Conservation (phyloP, 1,284 basidiomycete genomes). For the Trichosporon inkin region DNA sequence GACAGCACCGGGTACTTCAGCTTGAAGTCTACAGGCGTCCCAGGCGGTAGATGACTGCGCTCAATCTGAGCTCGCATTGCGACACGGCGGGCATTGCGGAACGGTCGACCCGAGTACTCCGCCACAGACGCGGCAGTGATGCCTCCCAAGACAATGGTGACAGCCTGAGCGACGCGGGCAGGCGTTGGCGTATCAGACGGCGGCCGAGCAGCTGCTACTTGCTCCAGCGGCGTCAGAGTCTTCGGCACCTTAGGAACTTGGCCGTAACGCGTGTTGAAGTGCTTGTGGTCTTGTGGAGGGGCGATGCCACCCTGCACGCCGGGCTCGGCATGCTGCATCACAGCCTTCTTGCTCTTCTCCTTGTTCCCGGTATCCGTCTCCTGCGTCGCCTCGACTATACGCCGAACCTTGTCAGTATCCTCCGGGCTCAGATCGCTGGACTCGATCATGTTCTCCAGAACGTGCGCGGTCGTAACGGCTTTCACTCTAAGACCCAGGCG, state of each 20-base stretch:
- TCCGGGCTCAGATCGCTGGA: not conserved
- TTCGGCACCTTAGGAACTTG: not conserved
- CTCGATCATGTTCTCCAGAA: not conserved
- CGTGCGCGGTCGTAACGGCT: slow-evolving; percentile 1
- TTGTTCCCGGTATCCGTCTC: not conserved
- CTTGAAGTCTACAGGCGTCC: not conserved
- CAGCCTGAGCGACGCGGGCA: slow-evolving; percentile 46
- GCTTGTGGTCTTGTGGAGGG: not conserved
- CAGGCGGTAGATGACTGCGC: not conserved
- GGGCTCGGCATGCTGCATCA: not conserved
- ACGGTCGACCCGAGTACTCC: slow-evolving; percentile 42
- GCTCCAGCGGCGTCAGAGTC: not conserved
- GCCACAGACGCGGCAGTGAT: slow-evolving; percentile 42
- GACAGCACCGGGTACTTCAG: not conserved
- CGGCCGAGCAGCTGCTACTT: slow-evolving; percentile 10
- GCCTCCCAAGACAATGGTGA: slow-evolving; percentile 46
- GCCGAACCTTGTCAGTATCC: not conserved
- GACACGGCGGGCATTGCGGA: slow-evolving; percentile 24
- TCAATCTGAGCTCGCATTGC: slow-evolving; percentile 31
- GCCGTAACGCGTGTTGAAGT: not conserved
- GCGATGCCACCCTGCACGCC: not conserved
- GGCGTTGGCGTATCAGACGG: slow-evolving; percentile 32
- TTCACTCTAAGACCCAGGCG: slow-evolving; percentile 45
- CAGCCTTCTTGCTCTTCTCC: slow-evolving; percentile 4
- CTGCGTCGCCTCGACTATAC: not conserved